Evolutionary conservation across 257 asterid species (phyloP).

Genomic region (Gentiana dahurica): DNA sequence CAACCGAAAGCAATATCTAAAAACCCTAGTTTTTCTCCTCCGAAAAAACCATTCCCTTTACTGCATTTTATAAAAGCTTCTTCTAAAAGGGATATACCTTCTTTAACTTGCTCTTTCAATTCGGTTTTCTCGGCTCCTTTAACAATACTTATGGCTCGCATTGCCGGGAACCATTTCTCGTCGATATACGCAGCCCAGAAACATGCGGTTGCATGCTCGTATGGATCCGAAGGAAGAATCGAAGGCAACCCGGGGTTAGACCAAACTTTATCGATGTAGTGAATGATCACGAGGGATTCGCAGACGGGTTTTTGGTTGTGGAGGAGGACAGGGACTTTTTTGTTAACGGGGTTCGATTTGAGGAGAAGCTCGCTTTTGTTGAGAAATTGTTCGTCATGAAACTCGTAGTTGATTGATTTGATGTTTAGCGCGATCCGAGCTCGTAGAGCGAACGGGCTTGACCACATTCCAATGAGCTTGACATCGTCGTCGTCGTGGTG

Average conservation of each 20-base stretch:
- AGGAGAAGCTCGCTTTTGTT: background rate
- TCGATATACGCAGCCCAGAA: conserved; percentile 42
- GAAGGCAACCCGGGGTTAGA: conserved; percentile 15
- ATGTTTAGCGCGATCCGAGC: conserved; percentile 35
- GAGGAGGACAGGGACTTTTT: conserved; percentile 1
- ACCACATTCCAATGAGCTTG: conserved; percentile 31
- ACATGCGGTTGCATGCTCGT: conserved; percentile 34
- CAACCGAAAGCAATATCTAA: too few species aligned
- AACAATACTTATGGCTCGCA: too few species aligned
- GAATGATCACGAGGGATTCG: conserved; percentile 31
- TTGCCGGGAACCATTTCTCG: background rate
- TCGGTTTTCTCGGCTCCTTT: too few species aligned
- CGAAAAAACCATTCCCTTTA: too few species aligned
- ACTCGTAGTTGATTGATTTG: conserved; percentile 24
- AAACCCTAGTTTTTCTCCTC: too few species aligned
- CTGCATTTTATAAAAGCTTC: too few species aligned
- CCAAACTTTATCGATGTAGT: conserved; percentile 43
- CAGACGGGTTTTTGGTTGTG: conserved; percentile 24
- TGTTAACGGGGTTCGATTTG: too few species aligned
- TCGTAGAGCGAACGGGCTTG: conserved; percentile 32
- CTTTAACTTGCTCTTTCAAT: too few species aligned
- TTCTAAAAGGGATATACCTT: too few species aligned
- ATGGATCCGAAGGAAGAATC: conserved; percentile 35
- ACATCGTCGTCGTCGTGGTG: background rate
- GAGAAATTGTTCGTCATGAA: too few species aligned